Evolutionary conservation across 768 basidiomycete species (phyloP).

Genomic region (Tricholoma terreum): DNA sequence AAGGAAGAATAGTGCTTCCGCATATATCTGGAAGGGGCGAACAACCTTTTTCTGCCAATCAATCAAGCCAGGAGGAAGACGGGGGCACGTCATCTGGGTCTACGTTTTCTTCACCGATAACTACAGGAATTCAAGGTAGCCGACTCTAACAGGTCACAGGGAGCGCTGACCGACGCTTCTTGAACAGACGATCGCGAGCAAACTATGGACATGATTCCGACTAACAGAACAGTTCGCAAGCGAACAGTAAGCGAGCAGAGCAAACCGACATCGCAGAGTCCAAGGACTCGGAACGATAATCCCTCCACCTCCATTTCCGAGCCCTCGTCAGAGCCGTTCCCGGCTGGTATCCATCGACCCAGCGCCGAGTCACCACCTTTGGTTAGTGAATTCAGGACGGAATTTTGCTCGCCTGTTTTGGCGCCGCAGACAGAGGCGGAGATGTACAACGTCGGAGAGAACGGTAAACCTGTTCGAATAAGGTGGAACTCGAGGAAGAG

Average conservation of each 20-base stretch:
- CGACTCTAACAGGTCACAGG: background rate
- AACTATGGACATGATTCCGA: background rate
- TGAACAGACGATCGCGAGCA: background rate
- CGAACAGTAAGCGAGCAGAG: background rate
- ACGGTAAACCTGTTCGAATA: background rate
- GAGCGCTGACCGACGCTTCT: background rate
- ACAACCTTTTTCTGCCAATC: background rate
- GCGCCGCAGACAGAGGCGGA: background rate
- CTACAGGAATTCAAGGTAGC: background rate
- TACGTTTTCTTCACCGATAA: background rate
- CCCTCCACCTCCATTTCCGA: background rate
- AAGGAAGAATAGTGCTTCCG: background rate
- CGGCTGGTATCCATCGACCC: background rate
- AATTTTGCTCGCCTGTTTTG: background rate
- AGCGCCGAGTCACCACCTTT: background rate
- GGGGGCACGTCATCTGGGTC: background rate
- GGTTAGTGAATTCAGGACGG: background rate
- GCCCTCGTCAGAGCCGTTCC: background rate
- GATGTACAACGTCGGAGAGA: background rate
- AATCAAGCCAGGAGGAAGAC: background rate
- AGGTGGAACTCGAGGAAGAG: conserved; percentile 1
- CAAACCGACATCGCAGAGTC: background rate
- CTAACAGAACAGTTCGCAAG: background rate
- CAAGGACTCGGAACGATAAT: background rate
- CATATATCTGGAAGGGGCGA: background rate